Base-by-base conservation (phyloP, 1,284 basidiomycete genomes). In the Earliella scabrosa region DNA sequence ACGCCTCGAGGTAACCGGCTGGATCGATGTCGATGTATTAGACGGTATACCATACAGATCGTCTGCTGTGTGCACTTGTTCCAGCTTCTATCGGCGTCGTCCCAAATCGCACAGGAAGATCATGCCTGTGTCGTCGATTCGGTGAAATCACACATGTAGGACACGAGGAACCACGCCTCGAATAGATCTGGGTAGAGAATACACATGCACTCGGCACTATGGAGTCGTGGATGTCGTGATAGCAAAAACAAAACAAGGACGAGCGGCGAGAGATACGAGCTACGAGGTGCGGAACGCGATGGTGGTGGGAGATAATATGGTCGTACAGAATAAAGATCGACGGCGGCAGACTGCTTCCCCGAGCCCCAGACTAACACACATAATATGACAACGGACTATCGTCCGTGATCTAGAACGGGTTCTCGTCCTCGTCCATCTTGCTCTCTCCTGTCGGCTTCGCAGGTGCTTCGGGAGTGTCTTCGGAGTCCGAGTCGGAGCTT, bases 381-480 rank as follows among this genome's bases (percentile, higher is more conserved):
- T n/a, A n/a, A 49, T 45, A 23, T 26, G 45, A 13, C 13, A 14
- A 40, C 47, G 43, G 38, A 44, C 35, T 44, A 31, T 29, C 27
- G 43, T 31, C 26, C 14, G 43, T 9, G 27, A 18, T 14, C 26
- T 34, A 73, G 63, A 71, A 70, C 26, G 69, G 70, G 60, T 70
- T 72, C 60, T 72, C 70, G 38, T 71, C 70, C 35, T 69, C 68
- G 51, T 63, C 66, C 51, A 60, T 59, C 65, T 64, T 66, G 38
- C 27, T 45, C 20, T 47, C 59, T 40, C 56, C 40, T 52, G 61
- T 50, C 24, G 61, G 47, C 43, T 56, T 54, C 5, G 64, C 32
- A 6, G 47, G 18, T 7, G 81, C 79, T 40, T 78, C 77, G 48
- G 71, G 73, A 13, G 59, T 40, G 45, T 52, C 52, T 29, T 67